Percentiles rank a stretch among this genome's conserved stretches.
Evolutionary conservation across 1,139 yeast genomes (phyloP).

Genomic region (Candida mesenterica): DNA sequence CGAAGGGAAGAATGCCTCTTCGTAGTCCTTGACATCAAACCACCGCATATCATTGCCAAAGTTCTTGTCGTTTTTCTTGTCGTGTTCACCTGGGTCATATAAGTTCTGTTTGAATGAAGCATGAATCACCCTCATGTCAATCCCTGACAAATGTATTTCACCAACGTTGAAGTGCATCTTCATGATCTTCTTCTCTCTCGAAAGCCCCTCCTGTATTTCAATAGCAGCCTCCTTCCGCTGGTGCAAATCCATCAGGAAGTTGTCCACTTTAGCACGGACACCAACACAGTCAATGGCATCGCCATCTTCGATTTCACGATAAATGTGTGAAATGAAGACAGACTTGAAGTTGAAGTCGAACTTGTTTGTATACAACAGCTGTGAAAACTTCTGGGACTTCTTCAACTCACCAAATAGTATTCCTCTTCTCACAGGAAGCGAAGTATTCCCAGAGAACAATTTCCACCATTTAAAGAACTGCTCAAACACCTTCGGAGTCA

Average conservation of each 20-base stretch:
- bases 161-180: slow-evolving; percentile 48
- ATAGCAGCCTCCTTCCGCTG: slow-evolving; percentile 41
- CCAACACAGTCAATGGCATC: slow-evolving; percentile 40
- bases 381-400: slow-evolving; percentile 39
- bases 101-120: slow-evolving; percentile 32
- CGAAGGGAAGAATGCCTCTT: slow-evolving; percentile 37
- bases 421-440: slow-evolving; percentile 43
- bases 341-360: slow-evolving; percentile 40
- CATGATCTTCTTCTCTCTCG: slow-evolving; percentile 30
- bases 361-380: slow-evolving; percentile 41
- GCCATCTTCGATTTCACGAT: slow-evolving; percentile 22
- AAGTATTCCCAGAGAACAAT: slow-evolving; percentile 42
- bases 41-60: slow-evolving; percentile 38
- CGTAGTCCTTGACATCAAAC: slow-evolving; percentile 45
- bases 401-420: slow-evolving; percentile 38
- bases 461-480: slow-evolving; percentile 49
- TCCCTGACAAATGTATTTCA: slow-evolving; percentile 39
- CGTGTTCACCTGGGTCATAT: slow-evolving; percentile 16
- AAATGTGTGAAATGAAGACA: slow-evolving; percentile 41
- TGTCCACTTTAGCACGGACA: slow-evolving; percentile 39
- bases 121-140: slow-evolving; percentile 39
- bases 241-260: slow-evolving; percentile 42
- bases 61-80: slow-evolving; percentile 19
- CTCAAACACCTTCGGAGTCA: slow-evolving; percentile 38
- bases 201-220: slow-evolving; percentile 31